Evolutionary conservation across 305 asterid species (phyloP).

Genomic region (Stenogyne calaminthoides): DNA sequence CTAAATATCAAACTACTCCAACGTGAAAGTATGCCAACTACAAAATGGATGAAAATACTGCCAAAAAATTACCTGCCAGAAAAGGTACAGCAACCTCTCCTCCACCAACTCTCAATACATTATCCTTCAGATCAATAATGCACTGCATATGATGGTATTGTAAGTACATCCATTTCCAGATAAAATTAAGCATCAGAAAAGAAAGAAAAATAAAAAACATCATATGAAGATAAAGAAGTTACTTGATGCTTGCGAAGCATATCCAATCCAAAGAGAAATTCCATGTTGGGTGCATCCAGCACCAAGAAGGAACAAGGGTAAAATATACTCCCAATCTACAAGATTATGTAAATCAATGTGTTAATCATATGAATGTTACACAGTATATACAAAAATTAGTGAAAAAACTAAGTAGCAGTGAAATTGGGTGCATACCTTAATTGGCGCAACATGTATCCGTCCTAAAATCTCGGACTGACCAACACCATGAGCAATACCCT

Average conservation of each 20-base stretch:
- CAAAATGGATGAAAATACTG: slow-evolving; percentile 13
- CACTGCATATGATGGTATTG: slow-evolving; percentile 57
- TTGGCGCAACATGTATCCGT: slow-evolving; percentile 95
- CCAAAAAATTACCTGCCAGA: slow-evolving; percentile 58
- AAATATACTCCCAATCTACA: slow-evolving; percentile 75
- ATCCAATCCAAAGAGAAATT: slow-evolving; percentile 94
- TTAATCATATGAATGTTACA: background rate
- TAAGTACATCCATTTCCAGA: slow-evolving; percentile 27
- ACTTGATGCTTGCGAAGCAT: slow-evolving; percentile 99
- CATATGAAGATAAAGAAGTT: slow-evolving; percentile 24
- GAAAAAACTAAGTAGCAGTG: background rate
- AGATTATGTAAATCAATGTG: slow-evolving; percentile 30
- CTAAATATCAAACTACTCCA: background rate
- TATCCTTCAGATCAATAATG: slow-evolving; percentile 90
- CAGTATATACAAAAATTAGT: background rate
- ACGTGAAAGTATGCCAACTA: slow-evolving; percentile 4
- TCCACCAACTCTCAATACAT: slow-evolving; percentile 95
- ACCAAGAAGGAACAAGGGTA: slow-evolving; percentile 93
- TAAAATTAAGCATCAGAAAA: slow-evolving; percentile 26
- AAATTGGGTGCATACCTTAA: slow-evolving; percentile 57
- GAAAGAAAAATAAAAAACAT: background rate
- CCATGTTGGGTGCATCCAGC: slow-evolving; percentile 94
- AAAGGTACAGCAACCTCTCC: slow-evolving; percentile 95
- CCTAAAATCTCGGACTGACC: slow-evolving; percentile 97
- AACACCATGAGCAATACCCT: slow-evolving; percentile 96